Base-by-base conservation (phyloP, 2,329 filamentous ascomycete species). In the Claviceps arundinis region DNA sequence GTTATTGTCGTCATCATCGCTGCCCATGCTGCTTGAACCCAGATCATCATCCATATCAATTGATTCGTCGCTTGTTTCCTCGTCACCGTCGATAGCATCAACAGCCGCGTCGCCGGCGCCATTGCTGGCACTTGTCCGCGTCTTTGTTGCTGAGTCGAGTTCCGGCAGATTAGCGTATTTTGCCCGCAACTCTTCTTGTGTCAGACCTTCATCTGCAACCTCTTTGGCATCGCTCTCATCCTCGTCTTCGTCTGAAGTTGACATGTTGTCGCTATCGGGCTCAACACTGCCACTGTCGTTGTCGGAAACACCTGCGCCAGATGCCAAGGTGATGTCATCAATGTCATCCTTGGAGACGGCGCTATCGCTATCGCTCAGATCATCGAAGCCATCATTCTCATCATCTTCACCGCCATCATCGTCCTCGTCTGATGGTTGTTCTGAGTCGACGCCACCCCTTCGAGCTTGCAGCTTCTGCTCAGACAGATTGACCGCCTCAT, bases 401-500 rank as follows among this genome's bases (percentile, higher is more conserved):
- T 69, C 73, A 1, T 73, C 72, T 2, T 73, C 72, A 9, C 73
- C 65, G 1, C n/a, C 44, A 37, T 48, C 48, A 3, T 37, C 38
- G 38, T 70, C 72, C 1, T 73, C 72, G 13, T 74, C 67, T 1
- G 68, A 71, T 0, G 66, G 64, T 3, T 67, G 58, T 57, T 82
- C 80, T 0, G 77, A 80, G 53, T 79, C 80, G 5, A 74, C 58
- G 17, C 73, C 74, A 2, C 71, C 67, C 52, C 71, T 73, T n/a
- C 81, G 74, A 16, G 81, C 80, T 57, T 84, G 79, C 1, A 87
- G 69, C 60, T 85, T 81, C 58, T 80, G 77, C 55, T 85, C 84
- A 0, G 83, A 87, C 52, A 83, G 74, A 55, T 83, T 85, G 60
- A 87, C 83, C 59, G 81, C 86, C 69, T 84, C 81, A 60, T 84